Conservation (phyloP, 106 monocot genomes). For the Dendrobium huoshanense region DNA sequence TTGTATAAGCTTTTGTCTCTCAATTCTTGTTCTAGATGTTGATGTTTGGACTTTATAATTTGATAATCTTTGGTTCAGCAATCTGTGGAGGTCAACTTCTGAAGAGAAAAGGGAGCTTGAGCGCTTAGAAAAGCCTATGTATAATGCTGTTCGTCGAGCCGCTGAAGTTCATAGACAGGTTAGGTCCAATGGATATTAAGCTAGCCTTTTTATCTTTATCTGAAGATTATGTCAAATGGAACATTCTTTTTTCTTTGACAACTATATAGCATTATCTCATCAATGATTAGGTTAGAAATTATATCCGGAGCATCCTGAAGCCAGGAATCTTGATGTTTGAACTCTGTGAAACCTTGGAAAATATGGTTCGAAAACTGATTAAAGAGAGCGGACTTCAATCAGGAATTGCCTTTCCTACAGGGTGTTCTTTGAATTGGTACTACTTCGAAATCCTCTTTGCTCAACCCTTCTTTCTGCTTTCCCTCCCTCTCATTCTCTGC, state of each 20-base stretch:
- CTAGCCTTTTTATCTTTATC: background rate
- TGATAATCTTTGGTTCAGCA: constrained; percentile 36
- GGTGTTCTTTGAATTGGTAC: constrained; percentile 97
- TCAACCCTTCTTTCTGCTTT: background rate
- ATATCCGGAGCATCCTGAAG: constrained; percentile 74
- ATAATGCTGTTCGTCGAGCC: constrained; percentile 85
- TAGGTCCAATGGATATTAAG: background rate
- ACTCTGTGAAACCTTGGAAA: constrained; percentile 95
- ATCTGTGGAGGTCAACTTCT: constrained; percentile 90
- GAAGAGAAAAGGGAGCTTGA: constrained; percentile 96
- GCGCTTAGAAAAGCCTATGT: constrained; percentile 82
- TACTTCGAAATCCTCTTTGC: constrained; percentile 1
- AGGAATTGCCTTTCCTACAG: constrained; percentile 98
- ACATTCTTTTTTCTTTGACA: background rate
- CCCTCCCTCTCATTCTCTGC: background rate
- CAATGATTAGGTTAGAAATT: constrained; percentile 74
- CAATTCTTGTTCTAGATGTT: background rate
- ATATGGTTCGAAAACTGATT: constrained; percentile 81
- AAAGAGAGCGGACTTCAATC: constrained; percentile 94
- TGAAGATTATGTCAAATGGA: background rate
- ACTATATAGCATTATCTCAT: background rate
- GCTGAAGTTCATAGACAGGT: constrained; percentile 99
- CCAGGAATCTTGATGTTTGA: constrained; percentile 95
- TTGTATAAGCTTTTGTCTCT: background rate
- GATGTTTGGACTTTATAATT: background rate